Base-by-base conservation (phyloP, 139 green algal species). In the Coccomyxa sp. region DNA sequence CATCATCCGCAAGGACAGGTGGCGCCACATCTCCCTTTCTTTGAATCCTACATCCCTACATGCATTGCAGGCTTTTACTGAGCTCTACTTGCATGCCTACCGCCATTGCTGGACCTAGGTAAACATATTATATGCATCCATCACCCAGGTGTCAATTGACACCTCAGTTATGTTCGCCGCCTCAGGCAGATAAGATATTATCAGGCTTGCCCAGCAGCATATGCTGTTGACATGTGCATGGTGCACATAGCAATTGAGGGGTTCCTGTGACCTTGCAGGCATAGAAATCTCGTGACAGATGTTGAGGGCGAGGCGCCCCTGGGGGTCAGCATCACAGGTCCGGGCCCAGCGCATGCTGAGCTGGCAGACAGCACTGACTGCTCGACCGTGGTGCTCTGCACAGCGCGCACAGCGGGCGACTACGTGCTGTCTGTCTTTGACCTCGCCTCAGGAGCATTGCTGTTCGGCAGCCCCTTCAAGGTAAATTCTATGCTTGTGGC, bases 381-480 rank as follows among this genome's bases (percentile, higher is more conserved):
- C 9, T 27, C 35, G 38, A 27, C 29, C 2, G 39, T 38, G n/a
- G 73, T 77, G 1, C 29, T 39, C 5, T 77, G 39, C 39, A 8
- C 34, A 2, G 73, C 39, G 73, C 73, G 39, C 27, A 39, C 31
- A 3, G 73, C 73, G 2, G 73, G 73, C 6, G 27, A 22, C 27
- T 77, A 77, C 39, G 27, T 39, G 29, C 29, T 77, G 29, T 68
- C 73, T 24, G 27, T 77, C 7, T 39, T 33, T 7, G 24, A 68
- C 39, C n/a, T 39, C 7, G 73, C 39, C 24, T 40, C 39, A 7
- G 73, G 73, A 22, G 39, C 36, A n/a, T 24, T 16, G 24, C 39
- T 77, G 9, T 33, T 39, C 39, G 73, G 73, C 73, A 77, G 73
- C 73, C 73, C 73, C 0, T 35, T 77, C 2, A 29, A 55, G 71